Evolutionary conservation across 768 basidiomycete genomes (phyloP).

Genomic region (Tubosaeta sp.): DNA sequence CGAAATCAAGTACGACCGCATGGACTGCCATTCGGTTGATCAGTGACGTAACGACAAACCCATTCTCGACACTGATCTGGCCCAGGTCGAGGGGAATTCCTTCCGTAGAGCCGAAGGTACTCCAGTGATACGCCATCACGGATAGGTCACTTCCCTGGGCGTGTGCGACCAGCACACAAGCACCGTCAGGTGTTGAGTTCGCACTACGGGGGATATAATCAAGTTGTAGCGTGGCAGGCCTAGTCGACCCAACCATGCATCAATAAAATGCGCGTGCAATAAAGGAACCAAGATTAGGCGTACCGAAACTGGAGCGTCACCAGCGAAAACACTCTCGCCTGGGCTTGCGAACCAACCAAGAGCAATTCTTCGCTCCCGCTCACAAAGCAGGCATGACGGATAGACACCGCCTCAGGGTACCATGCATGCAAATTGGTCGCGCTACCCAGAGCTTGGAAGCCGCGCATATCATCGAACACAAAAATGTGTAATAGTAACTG

Average conservation of each 20-base stretch:
- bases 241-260: constrained; percentile 13
- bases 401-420: constrained; percentile 32
- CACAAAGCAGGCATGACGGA: constrained; percentile 42
- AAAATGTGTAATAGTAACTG: constrained; percentile 35
- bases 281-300: neutral
- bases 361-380: constrained; percentile 26
- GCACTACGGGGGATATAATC: neutral
- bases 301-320: constrained; percentile 52
- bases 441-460: constrained; percentile 39
- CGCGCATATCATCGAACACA: constrained; percentile 26
- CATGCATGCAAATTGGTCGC: constrained; percentile 39
- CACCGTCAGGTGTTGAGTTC: constrained; percentile 50
- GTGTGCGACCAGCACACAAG: constrained; percentile 43
- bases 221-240: constrained; percentile 18
- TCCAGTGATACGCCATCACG: constrained; percentile 49
- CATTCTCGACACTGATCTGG: no score
- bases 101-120: constrained; percentile 47
- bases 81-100: no score
- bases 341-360: constrained; percentile 37
- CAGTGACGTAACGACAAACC: no score
- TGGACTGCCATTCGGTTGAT: constrained; percentile 37
- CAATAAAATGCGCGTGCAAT: neutral
- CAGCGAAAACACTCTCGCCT: constrained; percentile 51
- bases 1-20: constrained; percentile 37
- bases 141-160: constrained; percentile 5